Evolutionary conservation across 2,329 filamentous ascomycete species (phyloP), one percentile per base, ranked within the genome.

Genomic region (Gaeumannomyces sp.): DNA sequence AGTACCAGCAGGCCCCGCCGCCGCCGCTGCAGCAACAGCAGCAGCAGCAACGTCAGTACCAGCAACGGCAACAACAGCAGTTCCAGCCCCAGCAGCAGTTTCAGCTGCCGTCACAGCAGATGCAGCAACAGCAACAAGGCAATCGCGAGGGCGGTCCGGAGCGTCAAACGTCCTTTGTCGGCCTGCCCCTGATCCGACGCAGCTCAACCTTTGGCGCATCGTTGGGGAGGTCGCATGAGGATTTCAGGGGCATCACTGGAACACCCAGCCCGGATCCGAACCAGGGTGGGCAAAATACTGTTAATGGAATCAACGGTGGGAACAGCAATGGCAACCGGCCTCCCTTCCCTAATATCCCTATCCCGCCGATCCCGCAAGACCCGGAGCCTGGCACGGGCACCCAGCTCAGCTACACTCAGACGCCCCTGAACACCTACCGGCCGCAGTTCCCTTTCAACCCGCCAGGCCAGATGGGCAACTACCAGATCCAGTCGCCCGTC

Each of bases 131-230:
- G 19, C 68, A 69, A 29, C 69, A 70, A 35, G 64, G 68, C n/a
- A 67, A 70, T 19, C 66, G 68, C 25, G 60, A 69, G 59, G 60
- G 56, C 63, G 35, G 71, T 22, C 70, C 71, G 60, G 69, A 69
- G n/a, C 77, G 80, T 38, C 75, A 78, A 14, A 76, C 81, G 1
- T 85, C 83, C 1, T 88, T 88, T 67, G 75, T 81, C 28, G 83
- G 83, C 1, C 73, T 89, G 53, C 85, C 86, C 3, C 84, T 83
- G 1, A 86, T 88, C 65, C 80, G 84, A 60, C 79, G 84, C 38
- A 80, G 79, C 19, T 87, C 85, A 22, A 84, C 83, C 4, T 84
- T 88, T 72, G 81, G 81, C 58, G 70, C 80, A 38, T 72, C 71
- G 25, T 68, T 82, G 64, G 72, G 73, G 50, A 77, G 75, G 65